Base-by-base conservation (phyloP, 2,329 filamentous ascomycete species). In the Alternaria novae-zelandiae region DNA sequence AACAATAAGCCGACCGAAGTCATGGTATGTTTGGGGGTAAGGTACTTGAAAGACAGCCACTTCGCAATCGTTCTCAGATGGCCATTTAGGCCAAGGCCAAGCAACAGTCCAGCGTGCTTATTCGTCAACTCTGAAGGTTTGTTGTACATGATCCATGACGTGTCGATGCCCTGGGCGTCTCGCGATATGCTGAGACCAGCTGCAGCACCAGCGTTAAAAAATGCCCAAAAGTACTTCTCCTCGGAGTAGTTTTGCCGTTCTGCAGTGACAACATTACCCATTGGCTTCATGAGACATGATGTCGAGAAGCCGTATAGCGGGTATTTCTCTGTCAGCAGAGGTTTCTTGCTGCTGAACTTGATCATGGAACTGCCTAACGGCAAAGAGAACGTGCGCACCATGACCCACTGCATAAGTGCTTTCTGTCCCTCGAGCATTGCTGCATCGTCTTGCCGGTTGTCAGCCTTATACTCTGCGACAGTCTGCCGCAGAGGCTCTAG, bases 21-120 rank as follows among this genome's bases (percentile, higher is more conserved):
- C 96, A 99, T 99, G 25, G 94, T 97, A 79, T 99, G 96, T 75
- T 99, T 99, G 2, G 96, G 95, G 0, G 96, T 99, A n/a, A 99
- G 84, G 71, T 99, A 99, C 76, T 97, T 98, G 86, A 98, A 99
- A 9, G 94, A 95, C 46, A 99, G 91, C 95, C 96, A 99, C 82
- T 98, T 98, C 3, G 96, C 96, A 26, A 99, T 87, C 8, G 89
- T 91, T 71, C 93, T 96, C n/a, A 99, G 84, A 81, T 99, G 96
- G 0, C 96, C 96, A 72, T 97, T 97, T 23, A 99, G 84, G 4
- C 96, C 96, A 5, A 99, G 85, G 5, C 94, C 96, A 0, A 99
- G 85, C 46, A 99, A 82, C 67, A 99, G 96, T 0, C 96, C 96
- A 28, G 96, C 96, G 78, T 99, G 96, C n/a, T 96, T 88, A 76